phyloP scores from a whole-genome alignment of 306 rosid species.

The Hippophae gyantsensis region DNA sequence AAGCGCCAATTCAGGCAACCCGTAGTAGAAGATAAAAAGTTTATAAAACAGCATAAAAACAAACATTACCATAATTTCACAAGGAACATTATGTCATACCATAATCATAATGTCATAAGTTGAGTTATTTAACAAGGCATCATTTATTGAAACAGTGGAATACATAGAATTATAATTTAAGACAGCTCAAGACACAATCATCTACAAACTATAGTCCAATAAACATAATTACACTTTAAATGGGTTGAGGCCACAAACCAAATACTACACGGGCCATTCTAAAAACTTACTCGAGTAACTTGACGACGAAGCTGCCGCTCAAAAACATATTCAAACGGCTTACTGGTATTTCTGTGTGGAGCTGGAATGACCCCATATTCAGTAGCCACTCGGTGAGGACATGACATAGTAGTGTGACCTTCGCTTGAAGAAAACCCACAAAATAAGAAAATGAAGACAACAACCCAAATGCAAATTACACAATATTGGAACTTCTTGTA shows the following conservation, averaged over 20 bases:
- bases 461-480: not conserved
- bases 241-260: not conserved
- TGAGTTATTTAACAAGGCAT: not conserved
- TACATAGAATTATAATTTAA: not conserved
- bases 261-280: not conserved
- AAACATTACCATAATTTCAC: no score
- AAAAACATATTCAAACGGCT: slow-evolving; percentile 63
- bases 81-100: no score
- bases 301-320: slow-evolving; percentile 68
- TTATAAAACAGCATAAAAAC: no score
- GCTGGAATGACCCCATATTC: slow-evolving; percentile 86
- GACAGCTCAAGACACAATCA: slow-evolving; percentile 1
- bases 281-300: slow-evolving; percentile 41
- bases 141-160: not conserved
- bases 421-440: slow-evolving; percentile 24
- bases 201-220: not conserved
- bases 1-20: no score
- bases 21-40: no score
- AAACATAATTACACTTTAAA: slow-evolving; percentile 5
- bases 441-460: not conserved
- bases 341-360: slow-evolving; percentile 42
- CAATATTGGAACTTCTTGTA: not conserved
- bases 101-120: no score
- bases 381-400: slow-evolving; percentile 78
- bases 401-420: slow-evolving; percentile 89